Base-by-base conservation (phyloP, 805 yeast genomes). In the Starmerella roubikii region DNA sequence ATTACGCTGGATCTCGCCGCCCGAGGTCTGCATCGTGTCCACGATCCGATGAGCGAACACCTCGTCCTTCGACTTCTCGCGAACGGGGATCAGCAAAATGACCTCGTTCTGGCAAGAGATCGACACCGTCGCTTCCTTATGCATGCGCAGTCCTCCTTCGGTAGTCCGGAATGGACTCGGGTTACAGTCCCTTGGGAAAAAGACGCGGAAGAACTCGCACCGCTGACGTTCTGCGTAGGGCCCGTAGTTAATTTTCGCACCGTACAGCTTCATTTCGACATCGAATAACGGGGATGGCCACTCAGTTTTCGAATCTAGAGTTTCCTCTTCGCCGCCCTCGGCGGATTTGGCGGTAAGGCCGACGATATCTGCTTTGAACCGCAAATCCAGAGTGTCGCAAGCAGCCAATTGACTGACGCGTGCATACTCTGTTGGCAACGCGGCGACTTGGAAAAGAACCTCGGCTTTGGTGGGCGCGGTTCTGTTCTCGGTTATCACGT, bases 161-260 rank as follows among this genome's bases (percentile, higher is more conserved):
- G 41, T 36, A 3, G 62, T 60, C 4, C 55, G 54, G 0, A 74
- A 69, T 10, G 51, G 49, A 3, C 74, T 59, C 50, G 84, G 82
- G 34, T 20, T 22, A 27, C 50, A 46, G 13, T 34, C 33, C 6
- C 42, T 55, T 0, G 98, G 98, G 40, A 78, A 72, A 19, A 91
- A 60, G 59, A 76, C 60, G 13, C 64, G 59, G 40, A 78, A 85
- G 9, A 86, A 51, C 1, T 75, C 69, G 2, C 65, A 66, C 15
- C 94, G 57, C 56, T 91, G 93, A 27, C 88, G 72, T 42, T 91
- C 93, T 0, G 95, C 81, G 95, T 96, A 88, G 0, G 98, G 94
- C 0, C 98, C 98, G 54, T 83, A 86, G 48, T 78, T 78, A 1
- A 84, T 60, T 0, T 81, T 75, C 0, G 84, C 74, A 39, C 71